Base-by-base conservation (phyloP, 164 flowering plant genomes). In the Vitis riparia region DNA sequence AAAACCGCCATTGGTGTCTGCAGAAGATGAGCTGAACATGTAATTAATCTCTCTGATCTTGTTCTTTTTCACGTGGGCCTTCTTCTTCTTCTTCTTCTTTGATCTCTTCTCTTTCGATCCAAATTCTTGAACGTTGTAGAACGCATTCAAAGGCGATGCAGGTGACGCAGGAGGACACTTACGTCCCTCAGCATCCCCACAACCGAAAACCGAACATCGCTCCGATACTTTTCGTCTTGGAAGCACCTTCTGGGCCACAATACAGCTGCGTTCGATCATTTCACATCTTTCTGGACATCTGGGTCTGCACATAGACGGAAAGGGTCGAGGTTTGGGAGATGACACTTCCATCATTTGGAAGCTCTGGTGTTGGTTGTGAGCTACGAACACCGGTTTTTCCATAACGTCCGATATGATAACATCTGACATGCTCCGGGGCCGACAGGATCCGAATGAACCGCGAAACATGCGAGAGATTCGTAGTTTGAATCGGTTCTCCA, bases 401-500 rank as follows among this genome's bases (percentile, higher is more conserved):
- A 75, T 62, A 17, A 84, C 78, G 50, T 85, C 93, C 23, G 80
- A 57, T 32, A 79, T 12, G 44, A 75, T 62, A 17, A 84, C 78
- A 47, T 85, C 93, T 17, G 80, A 57, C 27, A 79, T 12, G 87
- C 77, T 73, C 44, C 82, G 73, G 66, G 86, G 37, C 60, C 80
- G 67, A 78, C 97, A 91, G 0, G 91, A 85, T 9, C 73, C 76
- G 70, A 87, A 79, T 30, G 95, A 87, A 55, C 87, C 52, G 0
- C 77, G 86, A 63, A 91, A 79, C 73, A 91, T 76, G 67, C 85
- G 78, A 59, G 90, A 83, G 71, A 89, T 65, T 71, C 85, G 69
- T 10, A 75, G 71, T 75, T 88, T 91, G 59, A 87, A 69, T 51
- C 76, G 68, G 29, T 77, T 85, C 71, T 87, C 93, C 96, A 91